Base-by-base conservation (phyloP, 23 red algal genomes). In the Agarophyton chilense region DNA sequence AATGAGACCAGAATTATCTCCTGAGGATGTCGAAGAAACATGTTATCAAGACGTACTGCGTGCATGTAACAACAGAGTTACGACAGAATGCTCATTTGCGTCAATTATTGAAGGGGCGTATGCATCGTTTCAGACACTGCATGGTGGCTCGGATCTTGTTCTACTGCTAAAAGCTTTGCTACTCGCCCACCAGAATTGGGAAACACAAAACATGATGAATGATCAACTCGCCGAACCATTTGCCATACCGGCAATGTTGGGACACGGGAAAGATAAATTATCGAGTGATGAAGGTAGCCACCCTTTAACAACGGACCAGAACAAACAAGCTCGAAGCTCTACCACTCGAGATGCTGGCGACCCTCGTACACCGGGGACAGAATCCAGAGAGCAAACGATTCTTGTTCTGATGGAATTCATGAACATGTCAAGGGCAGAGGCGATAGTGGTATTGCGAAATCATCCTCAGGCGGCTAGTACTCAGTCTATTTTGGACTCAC, bases 391-490 rank as follows among this genome's bases (percentile, higher is more conserved):
- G 38, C 60, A 57, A 56, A 76, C 57, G 40, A 67, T 88, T 21
- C 68, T 88, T 2, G 68, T 55, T 22, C 39, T 88, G 10, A 88
- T 88, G 84, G 84, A 88, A 50, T 88, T 88, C 55, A 63, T 88
- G 46, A 47, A 64, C 25, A 76, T 88, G 36, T 88, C 84, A 25
- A 26, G 84, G 11, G 68, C 84, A 45, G 84, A 88, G 47, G 84
- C 84, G 14, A 49, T 88, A 2, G 52, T 68, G 51, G 57, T 88
- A 4, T 41, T 88, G 22, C 67, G 84, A 57, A 88, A 88, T 60
- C 51, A 88, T 76, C 84, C 84, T 44, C 65, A 78, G 25, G 45
- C 84, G 2, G 51, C 60, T 16, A 88, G 68, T 49, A 67, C 84
- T 22, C 68, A 88, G 52, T 49, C 84, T 36, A 88, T 88, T 40